phyloP scores from a whole-genome alignment of 257 asterid species.

The Buddleja alternifolia region DNA sequence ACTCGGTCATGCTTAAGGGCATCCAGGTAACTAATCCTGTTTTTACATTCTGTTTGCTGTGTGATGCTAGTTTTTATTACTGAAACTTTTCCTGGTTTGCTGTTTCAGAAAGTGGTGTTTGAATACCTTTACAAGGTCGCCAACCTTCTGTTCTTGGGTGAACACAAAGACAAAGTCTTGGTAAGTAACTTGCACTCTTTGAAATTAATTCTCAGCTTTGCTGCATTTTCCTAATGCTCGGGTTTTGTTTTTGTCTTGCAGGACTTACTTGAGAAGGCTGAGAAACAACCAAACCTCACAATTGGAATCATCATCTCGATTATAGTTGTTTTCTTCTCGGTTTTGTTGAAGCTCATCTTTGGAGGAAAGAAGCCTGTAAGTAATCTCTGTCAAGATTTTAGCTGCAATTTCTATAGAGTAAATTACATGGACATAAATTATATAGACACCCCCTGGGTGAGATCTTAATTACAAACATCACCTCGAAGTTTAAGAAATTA shows the following conservation, averaged over 20 bases:
- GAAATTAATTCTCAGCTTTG: background rate
- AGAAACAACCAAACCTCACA: slow-evolving; percentile 78
- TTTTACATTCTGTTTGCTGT: background rate
- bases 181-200: slow-evolving; percentile 41
- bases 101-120: slow-evolving; percentile 71
- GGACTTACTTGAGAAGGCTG: slow-evolving; percentile 90
- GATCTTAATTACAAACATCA: too few species aligned
- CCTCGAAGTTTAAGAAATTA: too few species aligned
- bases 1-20: slow-evolving; percentile 75
- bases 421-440: too few species aligned
- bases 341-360: slow-evolving; percentile 66
- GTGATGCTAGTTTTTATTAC: background rate
- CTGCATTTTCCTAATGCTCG: slow-evolving; percentile 10
- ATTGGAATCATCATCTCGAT: slow-evolving; percentile 62
- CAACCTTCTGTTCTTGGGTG: slow-evolving; percentile 80
- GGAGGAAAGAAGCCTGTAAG: slow-evolving; percentile 90
- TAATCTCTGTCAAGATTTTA: too few species aligned
- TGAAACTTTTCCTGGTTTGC: background rate
- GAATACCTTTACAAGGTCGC: slow-evolving; percentile 85
- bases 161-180: slow-evolving; percentile 72
- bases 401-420: too few species aligned
- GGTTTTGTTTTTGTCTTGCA: slow-evolving; percentile 26
- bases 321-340: slow-evolving; percentile 54
- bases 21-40: slow-evolving; percentile 57
- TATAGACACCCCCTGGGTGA: too few species aligned